These are phyloP conservation scores for Phytophthora pistaciae DNA, from an alignment of 352 stramenopile genomes.

Conservation along the genomic window DNA sequence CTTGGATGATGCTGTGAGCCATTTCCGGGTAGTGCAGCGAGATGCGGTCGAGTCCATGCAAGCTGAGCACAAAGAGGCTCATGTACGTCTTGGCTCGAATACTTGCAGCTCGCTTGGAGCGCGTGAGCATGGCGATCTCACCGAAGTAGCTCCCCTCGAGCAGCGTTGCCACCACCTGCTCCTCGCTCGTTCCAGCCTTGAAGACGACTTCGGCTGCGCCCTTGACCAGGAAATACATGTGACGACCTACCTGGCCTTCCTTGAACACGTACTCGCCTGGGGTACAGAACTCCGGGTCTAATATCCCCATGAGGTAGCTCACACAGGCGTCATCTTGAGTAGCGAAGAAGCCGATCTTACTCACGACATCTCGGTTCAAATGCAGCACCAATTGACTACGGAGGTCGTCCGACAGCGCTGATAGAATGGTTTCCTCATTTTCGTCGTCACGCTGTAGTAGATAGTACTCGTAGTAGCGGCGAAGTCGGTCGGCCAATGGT, in stretches of 20 bases:
- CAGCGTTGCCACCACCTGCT: constrained; percentile 70
- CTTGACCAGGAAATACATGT: constrained; percentile 90
- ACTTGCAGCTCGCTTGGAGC: constrained; percentile 80
- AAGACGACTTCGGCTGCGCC: constrained; percentile 78
- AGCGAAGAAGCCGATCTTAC: constrained; percentile 85
- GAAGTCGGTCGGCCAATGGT: constrained; percentile 57
- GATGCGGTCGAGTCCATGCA: constrained; percentile 75
- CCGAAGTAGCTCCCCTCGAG: constrained; percentile 84
- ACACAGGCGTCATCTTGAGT: constrained; percentile 83
- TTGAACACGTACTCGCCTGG: constrained; percentile 87
- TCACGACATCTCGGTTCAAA: constrained; percentile 84
- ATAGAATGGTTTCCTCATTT: constrained; percentile 78
- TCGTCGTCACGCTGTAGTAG: constrained; percentile 77
- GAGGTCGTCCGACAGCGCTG: constrained; percentile 75
- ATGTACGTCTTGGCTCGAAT: constrained; percentile 86
- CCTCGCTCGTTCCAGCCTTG: constrained; percentile 56
- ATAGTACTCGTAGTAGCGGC: constrained; percentile 88
- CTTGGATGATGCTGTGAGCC: constrained; percentile 74
- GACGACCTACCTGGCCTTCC: constrained; percentile 76
- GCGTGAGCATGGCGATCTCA: constrained; percentile 85
- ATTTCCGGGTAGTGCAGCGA: constrained; percentile 84
- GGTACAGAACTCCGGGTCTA: constrained; percentile 83
- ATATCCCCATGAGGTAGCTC: constrained; percentile 86
- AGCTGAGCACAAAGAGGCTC: constrained; percentile 81
- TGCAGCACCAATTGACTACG: constrained; percentile 80